Evolutionary conservation across 2,329 filamentous ascomycete genomes (phyloP), one percentile per base, ranked within the genome.

Genomic region (Fusarium nurragi): DNA sequence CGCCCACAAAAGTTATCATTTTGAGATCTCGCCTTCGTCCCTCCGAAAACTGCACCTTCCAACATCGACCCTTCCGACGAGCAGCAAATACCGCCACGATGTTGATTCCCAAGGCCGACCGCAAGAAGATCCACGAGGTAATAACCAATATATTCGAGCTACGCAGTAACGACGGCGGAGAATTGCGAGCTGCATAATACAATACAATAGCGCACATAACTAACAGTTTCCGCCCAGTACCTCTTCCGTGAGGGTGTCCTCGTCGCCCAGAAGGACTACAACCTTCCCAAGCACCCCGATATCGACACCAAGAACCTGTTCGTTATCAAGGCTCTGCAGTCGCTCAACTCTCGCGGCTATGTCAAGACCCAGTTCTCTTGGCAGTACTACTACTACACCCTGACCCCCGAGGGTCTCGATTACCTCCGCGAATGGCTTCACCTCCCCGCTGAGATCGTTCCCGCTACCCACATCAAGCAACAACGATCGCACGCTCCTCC

Each of bases 311-410:
- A 97, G 91, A 99, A 99, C 90, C 92, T 99, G 78, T 98, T 84
- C 83, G 94, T 98, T 82, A 92, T 99, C 89, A 99, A 99, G 90
- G 95, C 95, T 78, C 90, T 89, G 85, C 95, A 99, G 88, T 99
- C 95, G 71, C 90, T 99, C 79, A 97, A 90, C 86, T 97, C 94
- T 75, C 94, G 95, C 81, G 94, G 94, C 81, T 98, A 92, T 84
- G 89, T 99, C 85, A 99, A 99, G 92, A 99, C 95, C 77, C 95
- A 96, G 84, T 99, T 99, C 91, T 97, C 93, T 74, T 97, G 93
- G 93, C 93, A 97, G 86, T 97, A 94, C 89, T 97, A 98, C 91
- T 99, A 99, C 92, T 99, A 99, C 90, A 97, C 95, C 84, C 90
- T 99, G 84, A 97, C 94, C 81, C 92, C 94, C 79, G 94, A 98